Evolutionary conservation across 371 early-diverging fungal species (phyloP), one percentile per base, ranked within the genome.

Genomic region (Amoeboaphelidium protococcarum): DNA sequence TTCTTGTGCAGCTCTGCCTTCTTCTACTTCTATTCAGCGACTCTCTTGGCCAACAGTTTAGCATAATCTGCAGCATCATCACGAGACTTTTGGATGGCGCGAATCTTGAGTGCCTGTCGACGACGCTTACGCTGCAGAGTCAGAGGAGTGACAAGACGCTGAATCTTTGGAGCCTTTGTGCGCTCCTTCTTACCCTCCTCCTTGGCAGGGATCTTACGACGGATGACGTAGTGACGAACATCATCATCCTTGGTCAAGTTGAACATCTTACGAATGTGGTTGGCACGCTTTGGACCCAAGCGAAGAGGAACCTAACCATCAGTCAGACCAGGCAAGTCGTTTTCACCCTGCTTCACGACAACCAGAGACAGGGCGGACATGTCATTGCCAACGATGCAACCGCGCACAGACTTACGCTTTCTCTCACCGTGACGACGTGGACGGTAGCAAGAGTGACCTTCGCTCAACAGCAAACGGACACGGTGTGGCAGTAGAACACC

Each of bases 391-490:
- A 98, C 91, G 58, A 98, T 94, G 73, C 91, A 92, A 60, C 99
- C 98, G 53, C 98, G 84, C 65, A 65, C 65, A 41, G 85, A 85
- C 76, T 98, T 98, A 66, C 99, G 76, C 79, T 87, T 88, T 65
- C 97, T 89, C 71, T 91, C 91, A 66, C 97, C 97, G 45, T 77
- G 75, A 59, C 92, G 82, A 62, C 92, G 88, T 55, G 86, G 82
- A 63, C 94, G 84, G 79, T 88, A 98, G 76, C 98, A 97, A 55
- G 86, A 87, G 83, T 94, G 92, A 54, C 96, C 96, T 72, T 89
- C 80, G 58, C 77, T 74, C 59, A 96, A 77, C 41, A 74, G 61
- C 57, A 94, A 80, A 54, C 89, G 79, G 54, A 90, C 85, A 80
- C 99, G 87, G 65, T 79, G 72, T 50, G 76, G 75, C 52, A 80